A percentile compares a stretch with the other conserved stretches of the same genome.
Conservation (phyloP, 73 alveolate species). For the Paramecium sexaurelia region DNA sequence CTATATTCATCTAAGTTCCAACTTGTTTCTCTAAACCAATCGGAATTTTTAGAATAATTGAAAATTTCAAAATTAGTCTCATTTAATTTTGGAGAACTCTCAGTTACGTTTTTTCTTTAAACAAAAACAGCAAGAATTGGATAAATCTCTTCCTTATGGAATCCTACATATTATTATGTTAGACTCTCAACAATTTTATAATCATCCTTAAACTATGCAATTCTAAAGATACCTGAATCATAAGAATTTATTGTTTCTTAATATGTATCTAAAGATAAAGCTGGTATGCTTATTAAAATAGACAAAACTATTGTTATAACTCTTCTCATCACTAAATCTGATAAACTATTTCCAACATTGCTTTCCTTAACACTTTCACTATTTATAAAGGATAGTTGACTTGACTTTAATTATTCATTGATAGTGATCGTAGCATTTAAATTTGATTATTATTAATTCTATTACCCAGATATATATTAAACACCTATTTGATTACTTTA, state of each 20-base stretch:
- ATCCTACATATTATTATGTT: not conserved
- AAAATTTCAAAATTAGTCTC: not conserved
- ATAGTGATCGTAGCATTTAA: not conserved
- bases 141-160: constrained; percentile 17
- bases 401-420: not conserved
- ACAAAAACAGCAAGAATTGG: constrained; percentile 15
- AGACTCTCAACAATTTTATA: not conserved
- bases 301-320: constrained; percentile 88
- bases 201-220: not conserved
- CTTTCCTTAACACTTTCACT: constrained; percentile 70
- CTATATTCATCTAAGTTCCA: not conserved
- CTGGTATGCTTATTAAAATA: constrained; percentile 81
- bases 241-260: constrained; percentile 67
- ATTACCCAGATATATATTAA: not conserved
- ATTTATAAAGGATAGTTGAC: not conserved
- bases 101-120: not conserved
- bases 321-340: constrained; percentile 91
- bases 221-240: constrained; percentile 48
- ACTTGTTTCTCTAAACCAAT: not conserved
- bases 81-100: not conserved
- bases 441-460: not conserved
- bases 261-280: constrained; percentile 73
- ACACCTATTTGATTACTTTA: not conserved
- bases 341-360: constrained; percentile 90
- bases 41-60: not conserved